A percentile compares a stretch with the other conserved stretches of the same genome.
These are phyloP conservation scores for Daldinia vernicosa DNA, from an alignment of 495 filamentous ascomycete species.

Conservation along the genomic window DNA sequence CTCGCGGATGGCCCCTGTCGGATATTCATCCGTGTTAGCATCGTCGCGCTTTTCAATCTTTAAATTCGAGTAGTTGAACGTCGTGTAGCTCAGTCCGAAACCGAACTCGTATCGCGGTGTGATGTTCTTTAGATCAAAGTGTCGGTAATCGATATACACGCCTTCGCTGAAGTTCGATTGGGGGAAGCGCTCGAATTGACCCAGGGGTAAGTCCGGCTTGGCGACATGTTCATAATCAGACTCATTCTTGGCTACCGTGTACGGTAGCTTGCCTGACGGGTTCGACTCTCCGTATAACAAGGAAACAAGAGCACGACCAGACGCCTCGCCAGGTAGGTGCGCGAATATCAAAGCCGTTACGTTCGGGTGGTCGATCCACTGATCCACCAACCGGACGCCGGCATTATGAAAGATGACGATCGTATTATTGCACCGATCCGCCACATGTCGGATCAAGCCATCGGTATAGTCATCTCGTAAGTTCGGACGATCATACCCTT, in stretches of 20 bases:
- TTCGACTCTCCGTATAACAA: slow-evolving; percentile 63
- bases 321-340: slow-evolving; percentile 62
- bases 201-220: slow-evolving; percentile 27
- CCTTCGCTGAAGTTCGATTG: slow-evolving; percentile 65
- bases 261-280: slow-evolving; percentile 67
- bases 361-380: slow-evolving; percentile 60
- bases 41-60: slow-evolving; percentile 39
- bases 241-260: slow-evolving; percentile 64
- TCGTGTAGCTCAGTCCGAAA: slow-evolving; percentile 70
- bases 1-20: slow-evolving; percentile 52
- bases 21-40: slow-evolving; percentile 43
- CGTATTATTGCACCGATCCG: slow-evolving; percentile 59
- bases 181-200: slow-evolving; percentile 47
- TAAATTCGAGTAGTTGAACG: slow-evolving; percentile 57
- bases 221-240: slow-evolving; percentile 58
- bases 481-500: slow-evolving; percentile 50
- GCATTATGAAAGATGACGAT: slow-evolving; percentile 64
- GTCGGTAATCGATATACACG: slow-evolving; percentile 65
- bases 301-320: slow-evolving; percentile 59
- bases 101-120: slow-evolving; percentile 70
- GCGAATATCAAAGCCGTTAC: slow-evolving; percentile 62
- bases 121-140: slow-evolving; percentile 64
- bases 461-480: slow-evolving; percentile 56
- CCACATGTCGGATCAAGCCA: slow-evolving; percentile 58
- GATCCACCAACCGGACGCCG: slow-evolving; percentile 58